Percentiles rank a stretch among this genome's conserved stretches.
Conservation (phyloP, 139 green algal genomes). For the Coccomyxa sp. region DNA sequence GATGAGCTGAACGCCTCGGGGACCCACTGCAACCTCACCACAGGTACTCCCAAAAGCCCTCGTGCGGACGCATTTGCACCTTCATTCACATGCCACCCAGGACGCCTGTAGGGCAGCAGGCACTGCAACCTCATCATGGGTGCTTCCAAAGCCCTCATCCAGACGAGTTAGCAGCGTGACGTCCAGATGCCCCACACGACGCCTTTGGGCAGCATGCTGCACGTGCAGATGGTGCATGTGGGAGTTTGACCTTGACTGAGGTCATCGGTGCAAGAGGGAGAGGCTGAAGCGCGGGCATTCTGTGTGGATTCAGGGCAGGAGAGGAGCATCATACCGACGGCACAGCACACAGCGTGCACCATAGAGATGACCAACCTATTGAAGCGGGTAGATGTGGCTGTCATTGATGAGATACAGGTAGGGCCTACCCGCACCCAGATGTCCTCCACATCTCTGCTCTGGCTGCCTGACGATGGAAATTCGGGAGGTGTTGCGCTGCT, state of each 20-base stretch:
- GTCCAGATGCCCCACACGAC: too few relatives aligned
- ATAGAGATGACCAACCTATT: constrained; percentile 86
- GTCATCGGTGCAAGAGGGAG: background rate
- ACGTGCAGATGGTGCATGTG: background rate
- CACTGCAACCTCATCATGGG: too few relatives aligned
- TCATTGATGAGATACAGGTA: constrained; percentile 96
- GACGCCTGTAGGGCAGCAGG: too few relatives aligned
- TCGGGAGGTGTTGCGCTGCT: background rate
- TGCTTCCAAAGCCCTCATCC: too few relatives aligned
- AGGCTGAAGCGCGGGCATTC: too few relatives aligned
- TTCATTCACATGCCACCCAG: background rate
- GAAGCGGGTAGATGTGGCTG: constrained; percentile 76
- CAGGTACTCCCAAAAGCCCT: constrained; percentile 8
- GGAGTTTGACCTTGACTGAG: background rate
- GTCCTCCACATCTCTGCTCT: too few relatives aligned
- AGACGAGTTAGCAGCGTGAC: too few relatives aligned
- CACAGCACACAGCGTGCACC: constrained; percentile 86
- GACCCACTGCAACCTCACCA: constrained; percentile 51
- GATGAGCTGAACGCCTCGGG: constrained; percentile 52
- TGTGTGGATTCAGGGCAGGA: constrained; percentile 72
- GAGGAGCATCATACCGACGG: constrained; percentile 58
- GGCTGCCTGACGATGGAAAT: too few relatives aligned
- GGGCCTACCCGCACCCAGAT: too few relatives aligned
- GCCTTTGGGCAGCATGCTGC: too few relatives aligned
- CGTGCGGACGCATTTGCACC: background rate